Percentiles rank a stretch among this genome's conserved stretches.
These are phyloP conservation scores for Dissoconium aciculare DNA, from an alignment of 2,329 filamentous ascomycete genomes.

Conservation along the genomic window DNA sequence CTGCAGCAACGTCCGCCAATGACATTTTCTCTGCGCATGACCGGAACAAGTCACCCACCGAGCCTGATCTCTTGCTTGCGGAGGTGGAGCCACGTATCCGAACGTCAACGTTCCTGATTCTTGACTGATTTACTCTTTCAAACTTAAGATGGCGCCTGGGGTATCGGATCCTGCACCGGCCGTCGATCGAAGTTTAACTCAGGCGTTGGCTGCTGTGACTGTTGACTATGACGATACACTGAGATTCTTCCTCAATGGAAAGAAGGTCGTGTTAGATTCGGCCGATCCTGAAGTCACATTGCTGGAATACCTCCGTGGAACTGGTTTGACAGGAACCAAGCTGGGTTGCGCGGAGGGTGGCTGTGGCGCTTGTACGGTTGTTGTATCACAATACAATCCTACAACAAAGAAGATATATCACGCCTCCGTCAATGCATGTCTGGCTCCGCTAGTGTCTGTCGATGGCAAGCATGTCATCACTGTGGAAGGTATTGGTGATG, in stretches of 20 bases:
- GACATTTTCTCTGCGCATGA: too few species aligned
- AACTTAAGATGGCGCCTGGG: slow-evolving; percentile 52
- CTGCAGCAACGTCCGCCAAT: too few species aligned
- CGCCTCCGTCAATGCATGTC: slow-evolving; percentile 88
- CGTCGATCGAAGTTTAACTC: slow-evolving; percentile 30
- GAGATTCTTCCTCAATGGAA: slow-evolving; percentile 89
- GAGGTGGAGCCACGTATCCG: too few species aligned
- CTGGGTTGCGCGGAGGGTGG: slow-evolving; percentile 93
- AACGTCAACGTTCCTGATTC: too few species aligned
- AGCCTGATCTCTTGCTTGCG: too few species aligned
- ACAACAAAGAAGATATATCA: slow-evolving; percentile 89
- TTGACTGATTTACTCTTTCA: too few species aligned
- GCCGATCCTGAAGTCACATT: slow-evolving; percentile 85
- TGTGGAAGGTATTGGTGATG: slow-evolving; percentile 85
- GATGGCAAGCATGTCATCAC: slow-evolving; percentile 98
- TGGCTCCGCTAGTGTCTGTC: slow-evolving; percentile 80
- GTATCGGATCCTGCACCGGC: slow-evolving; percentile 37
- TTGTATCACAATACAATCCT: slow-evolving; percentile 84
- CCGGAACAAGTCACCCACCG: too few species aligned
- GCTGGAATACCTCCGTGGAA: slow-evolving; percentile 80
- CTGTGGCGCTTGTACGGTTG: slow-evolving; percentile 90
- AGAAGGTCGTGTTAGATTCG: slow-evolving; percentile 68
- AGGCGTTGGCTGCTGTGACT: slow-evolving; percentile 48
- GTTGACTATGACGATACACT: slow-evolving; percentile 73
- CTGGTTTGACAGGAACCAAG: slow-evolving; percentile 90